phyloP scores from a whole-genome alignment of 2,329 filamentous ascomycete species.

The Neocatenulostroma microsporum region DNA sequence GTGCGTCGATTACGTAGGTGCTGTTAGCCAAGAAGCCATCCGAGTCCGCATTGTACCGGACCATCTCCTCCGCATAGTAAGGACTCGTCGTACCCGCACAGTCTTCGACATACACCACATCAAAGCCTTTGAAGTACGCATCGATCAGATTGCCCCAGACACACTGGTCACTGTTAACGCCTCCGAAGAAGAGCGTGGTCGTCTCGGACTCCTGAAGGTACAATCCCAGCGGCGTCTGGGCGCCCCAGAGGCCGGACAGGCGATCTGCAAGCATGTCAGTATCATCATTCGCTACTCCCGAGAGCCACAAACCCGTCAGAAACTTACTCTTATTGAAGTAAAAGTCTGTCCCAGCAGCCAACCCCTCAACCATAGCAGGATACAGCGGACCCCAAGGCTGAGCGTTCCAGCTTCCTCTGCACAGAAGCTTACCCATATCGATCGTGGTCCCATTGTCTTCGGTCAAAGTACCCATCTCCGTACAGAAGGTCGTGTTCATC shows the following conservation, averaged over 20 bases:
- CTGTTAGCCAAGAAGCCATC: constrained; percentile 17
- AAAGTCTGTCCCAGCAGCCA: constrained; percentile 21
- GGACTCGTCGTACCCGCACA: constrained; percentile 26
- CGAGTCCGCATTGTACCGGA: constrained; percentile 22
- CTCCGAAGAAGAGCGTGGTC: constrained; percentile 28
- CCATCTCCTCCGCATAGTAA: constrained; percentile 25
- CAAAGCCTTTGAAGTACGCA: constrained; percentile 29
- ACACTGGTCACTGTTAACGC: constrained; percentile 29
- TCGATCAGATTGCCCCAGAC: constrained; percentile 28
- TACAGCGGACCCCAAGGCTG: constrained; percentile 25
- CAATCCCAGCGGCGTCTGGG: constrained; percentile 26
- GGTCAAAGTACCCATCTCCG: constrained; percentile 24
- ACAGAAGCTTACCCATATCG: constrained; percentile 21
- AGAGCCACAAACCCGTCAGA: no score
- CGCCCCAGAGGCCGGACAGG: constrained; percentile 25
- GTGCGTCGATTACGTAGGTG: constrained; percentile 12
- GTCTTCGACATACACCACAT: constrained; percentile 27
- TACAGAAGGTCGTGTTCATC: constrained; percentile 22
- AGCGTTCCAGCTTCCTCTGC: constrained; percentile 25
- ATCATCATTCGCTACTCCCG: no score
- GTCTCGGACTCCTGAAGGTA: constrained; percentile 27
- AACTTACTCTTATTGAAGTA: constrained; percentile 27
- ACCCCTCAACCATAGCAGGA: constrained; percentile 21
- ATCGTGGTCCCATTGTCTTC: constrained; percentile 19
- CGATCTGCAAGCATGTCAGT: no score